Conservation (phyloP, 2,329 filamentous ascomycete species). For the Chaetothyriales sp. region DNA sequence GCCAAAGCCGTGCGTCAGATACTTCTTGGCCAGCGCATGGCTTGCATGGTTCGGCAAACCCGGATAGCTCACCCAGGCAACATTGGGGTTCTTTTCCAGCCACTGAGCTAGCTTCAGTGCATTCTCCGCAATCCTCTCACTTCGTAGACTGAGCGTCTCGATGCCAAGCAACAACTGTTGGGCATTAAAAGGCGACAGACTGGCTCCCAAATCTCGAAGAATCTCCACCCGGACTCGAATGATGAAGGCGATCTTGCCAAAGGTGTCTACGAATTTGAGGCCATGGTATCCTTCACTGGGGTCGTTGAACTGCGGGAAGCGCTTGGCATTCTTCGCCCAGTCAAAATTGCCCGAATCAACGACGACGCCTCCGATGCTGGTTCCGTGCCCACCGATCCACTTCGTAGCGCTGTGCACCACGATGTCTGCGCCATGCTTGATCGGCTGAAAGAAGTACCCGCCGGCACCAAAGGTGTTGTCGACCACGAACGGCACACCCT, state of each 20-base stretch:
- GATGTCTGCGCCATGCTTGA: slow-evolving; percentile 78
- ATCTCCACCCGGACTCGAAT: slow-evolving; percentile 81
- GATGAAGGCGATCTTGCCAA: slow-evolving; percentile 68
- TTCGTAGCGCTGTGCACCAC: slow-evolving; percentile 83
- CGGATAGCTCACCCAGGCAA: slow-evolving; percentile 88
- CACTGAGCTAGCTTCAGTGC: slow-evolving; percentile 66
- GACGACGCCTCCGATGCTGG: slow-evolving; percentile 64
- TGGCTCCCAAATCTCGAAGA: slow-evolving; percentile 69
- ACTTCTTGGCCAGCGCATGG: slow-evolving; percentile 72
- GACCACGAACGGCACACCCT: slow-evolving; percentile 51
- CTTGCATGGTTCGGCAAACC: slow-evolving; percentile 70
- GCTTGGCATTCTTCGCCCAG: slow-evolving; percentile 64
- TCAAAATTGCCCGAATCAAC: slow-evolving; percentile 79
- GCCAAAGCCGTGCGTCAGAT: slow-evolving; percentile 70
- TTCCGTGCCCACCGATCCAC: slow-evolving; percentile 86
- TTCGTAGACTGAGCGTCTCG: slow-evolving; percentile 78
- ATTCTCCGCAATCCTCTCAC: slow-evolving; percentile 77
- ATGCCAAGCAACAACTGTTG: slow-evolving; percentile 81
- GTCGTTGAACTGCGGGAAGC: slow-evolving; percentile 89
- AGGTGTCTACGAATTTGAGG: slow-evolving; percentile 87
- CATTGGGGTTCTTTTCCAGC: slow-evolving; percentile 69
- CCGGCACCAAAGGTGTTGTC: slow-evolving; percentile 89
- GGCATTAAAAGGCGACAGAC: slow-evolving; percentile 78
- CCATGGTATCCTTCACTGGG: slow-evolving; percentile 83
- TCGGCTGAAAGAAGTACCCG: slow-evolving; percentile 69